phyloP scores from a whole-genome alignment of 139 green algal genomes.

The Axilococcus clingmanii region DNA sequence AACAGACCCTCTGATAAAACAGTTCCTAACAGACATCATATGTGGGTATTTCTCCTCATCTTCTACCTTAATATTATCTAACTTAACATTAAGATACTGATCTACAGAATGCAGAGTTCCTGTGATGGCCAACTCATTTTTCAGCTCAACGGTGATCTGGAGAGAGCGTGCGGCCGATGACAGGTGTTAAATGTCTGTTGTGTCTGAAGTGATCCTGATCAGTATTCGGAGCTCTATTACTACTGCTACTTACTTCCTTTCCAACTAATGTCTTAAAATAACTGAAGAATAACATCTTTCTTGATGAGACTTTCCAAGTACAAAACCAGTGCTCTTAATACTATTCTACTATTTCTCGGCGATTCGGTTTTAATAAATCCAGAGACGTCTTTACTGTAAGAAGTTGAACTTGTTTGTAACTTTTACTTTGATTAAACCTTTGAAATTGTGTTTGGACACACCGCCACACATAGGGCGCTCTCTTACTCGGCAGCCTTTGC shows the following conservation, averaged over 20 bases:
- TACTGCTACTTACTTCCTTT: conserved; percentile 56
- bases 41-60: conserved; percentile 92
- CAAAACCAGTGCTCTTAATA: too few relatives aligned
- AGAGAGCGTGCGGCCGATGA: neutral
- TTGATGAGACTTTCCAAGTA: too few relatives aligned
- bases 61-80: conserved; percentile 77
- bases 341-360: too few relatives aligned
- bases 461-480: too few relatives aligned
- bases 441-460: too few relatives aligned
- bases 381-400: too few relatives aligned
- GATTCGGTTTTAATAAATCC: too few relatives aligned
- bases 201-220: neutral
- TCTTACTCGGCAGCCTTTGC: too few relatives aligned
- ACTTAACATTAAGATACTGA: conserved; percentile 98
- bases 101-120: conserved; percentile 94
- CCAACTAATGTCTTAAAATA: conserved; percentile 91
- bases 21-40: conserved; percentile 94
- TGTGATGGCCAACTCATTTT: conserved; percentile 95
- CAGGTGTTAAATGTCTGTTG: neutral
- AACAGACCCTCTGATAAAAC: conserved; percentile 96
- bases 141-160: conserved; percentile 96
- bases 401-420: too few relatives aligned
- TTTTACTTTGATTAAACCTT: too few relatives aligned
- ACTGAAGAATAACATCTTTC: conserved; percentile 79
- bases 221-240: neutral